Evolutionary conservation across 345 rosid species (phyloP).

Genomic region (Triadica sebifera): DNA sequence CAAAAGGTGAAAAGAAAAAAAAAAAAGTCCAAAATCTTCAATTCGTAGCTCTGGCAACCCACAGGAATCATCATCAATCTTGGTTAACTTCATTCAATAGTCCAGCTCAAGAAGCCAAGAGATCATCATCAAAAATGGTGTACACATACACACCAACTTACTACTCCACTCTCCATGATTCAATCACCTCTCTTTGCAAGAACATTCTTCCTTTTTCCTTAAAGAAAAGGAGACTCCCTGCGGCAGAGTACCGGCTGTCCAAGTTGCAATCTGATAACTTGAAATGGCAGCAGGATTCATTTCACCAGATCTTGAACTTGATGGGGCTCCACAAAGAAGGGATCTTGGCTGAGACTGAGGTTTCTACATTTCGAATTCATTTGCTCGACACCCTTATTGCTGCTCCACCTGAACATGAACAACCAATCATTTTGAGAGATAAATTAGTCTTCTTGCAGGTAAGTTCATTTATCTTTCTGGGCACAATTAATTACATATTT

Average conservation of each 20-base stretch:
- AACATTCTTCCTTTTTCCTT: constrained; percentile 65
- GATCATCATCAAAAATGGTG: constrained; percentile 15
- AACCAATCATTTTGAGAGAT: constrained; percentile 49
- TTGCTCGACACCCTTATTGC: constrained; percentile 59
- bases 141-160: constrained; percentile 66
- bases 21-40: background rate
- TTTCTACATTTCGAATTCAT: constrained; percentile 53
- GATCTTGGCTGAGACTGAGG: constrained; percentile 52
- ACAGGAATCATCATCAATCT: constrained; percentile 11
- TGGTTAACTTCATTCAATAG: constrained; percentile 14
- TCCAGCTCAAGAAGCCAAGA: constrained; percentile 7
- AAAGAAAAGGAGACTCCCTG: constrained; percentile 51
- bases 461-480: background rate
- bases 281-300: constrained; percentile 83
- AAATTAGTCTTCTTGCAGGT: constrained; percentile 77
- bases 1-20: background rate
- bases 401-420: constrained; percentile 53
- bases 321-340: constrained; percentile 71
- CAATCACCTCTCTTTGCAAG: constrained; percentile 78
- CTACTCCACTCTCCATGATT: constrained; percentile 72
- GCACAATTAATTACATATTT: background rate
- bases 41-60: constrained; percentile 33
- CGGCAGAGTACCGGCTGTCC: constrained; percentile 49
- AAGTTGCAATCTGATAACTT: constrained; percentile 72
- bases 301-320: constrained; percentile 66